These are phyloP conservation scores for Irpex lacteus DNA, from an alignment of 1,284 basidiomycete genomes.

Conservation along the genomic window DNA sequence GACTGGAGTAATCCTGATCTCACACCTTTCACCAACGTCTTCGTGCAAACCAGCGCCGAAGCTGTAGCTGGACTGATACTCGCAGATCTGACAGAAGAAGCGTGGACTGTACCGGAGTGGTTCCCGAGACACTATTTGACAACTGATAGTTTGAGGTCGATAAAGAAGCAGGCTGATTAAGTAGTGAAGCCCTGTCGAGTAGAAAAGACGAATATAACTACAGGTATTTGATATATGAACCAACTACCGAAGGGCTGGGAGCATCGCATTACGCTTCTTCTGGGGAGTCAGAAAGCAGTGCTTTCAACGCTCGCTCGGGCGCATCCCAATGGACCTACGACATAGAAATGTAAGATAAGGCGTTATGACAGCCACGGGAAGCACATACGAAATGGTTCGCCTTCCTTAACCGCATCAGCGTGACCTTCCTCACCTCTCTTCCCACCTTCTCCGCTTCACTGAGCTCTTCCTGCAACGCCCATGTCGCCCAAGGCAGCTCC, in stretches of 20 bases:
- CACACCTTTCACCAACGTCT: background rate
- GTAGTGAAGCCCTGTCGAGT: too few species aligned
- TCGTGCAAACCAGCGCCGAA: slow-evolving; percentile 49
- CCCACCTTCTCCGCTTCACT: slow-evolving; percentile 14
- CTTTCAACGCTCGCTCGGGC: slow-evolving; percentile 14
- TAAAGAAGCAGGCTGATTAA: too few species aligned
- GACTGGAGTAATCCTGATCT: background rate
- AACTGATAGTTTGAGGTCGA: background rate
- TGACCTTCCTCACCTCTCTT: slow-evolving; percentile 12
- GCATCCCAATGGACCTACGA: slow-evolving; percentile 19
- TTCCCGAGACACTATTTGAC: slow-evolving; percentile 65
- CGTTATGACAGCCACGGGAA: too few species aligned
- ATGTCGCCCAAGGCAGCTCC: slow-evolving; percentile 17
- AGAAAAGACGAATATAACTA: too few species aligned
- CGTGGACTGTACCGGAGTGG: slow-evolving; percentile 59
- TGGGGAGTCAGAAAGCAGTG: slow-evolving; percentile 5
- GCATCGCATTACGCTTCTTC: background rate
- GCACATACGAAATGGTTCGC: slow-evolving; percentile 25
- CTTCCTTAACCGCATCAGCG: slow-evolving; percentile 15
- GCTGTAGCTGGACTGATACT: slow-evolving; percentile 63
- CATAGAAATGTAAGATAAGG: too few species aligned
- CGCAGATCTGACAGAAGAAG: slow-evolving; percentile 43
- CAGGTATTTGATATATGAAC: too few species aligned
- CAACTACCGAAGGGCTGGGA: too few species aligned
- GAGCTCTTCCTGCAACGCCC: slow-evolving; percentile 15